Conservation (phyloP, 2,329 filamentous ascomycete genomes). For the Harringtonia lauricola region DNA sequence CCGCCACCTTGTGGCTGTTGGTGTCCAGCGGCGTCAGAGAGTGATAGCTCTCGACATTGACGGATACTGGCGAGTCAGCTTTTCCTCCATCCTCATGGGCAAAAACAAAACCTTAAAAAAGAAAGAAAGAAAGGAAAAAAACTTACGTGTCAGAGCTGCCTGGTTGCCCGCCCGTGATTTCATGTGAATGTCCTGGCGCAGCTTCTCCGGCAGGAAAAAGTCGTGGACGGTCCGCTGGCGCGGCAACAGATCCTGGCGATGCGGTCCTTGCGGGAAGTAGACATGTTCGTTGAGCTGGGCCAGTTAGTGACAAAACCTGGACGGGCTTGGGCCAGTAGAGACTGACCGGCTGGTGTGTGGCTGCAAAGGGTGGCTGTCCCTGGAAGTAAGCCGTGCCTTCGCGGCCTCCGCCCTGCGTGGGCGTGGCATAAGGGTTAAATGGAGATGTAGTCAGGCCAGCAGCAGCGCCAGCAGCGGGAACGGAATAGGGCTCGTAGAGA, state of each 20-base stretch:
- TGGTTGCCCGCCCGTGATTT: constrained; percentile 80
- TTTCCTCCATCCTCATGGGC: too few species aligned
- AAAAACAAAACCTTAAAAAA: not conserved
- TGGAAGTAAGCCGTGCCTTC: constrained; percentile 57
- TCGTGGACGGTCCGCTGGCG: constrained; percentile 85
- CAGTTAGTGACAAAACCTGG: not conserved
- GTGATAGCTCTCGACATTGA: constrained; percentile 71
- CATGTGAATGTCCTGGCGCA: constrained; percentile 81
- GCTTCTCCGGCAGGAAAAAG: constrained; percentile 79
- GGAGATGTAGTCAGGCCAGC: constrained; percentile 32
- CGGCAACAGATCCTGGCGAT: constrained; percentile 66
- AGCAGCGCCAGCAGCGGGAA: not conserved
- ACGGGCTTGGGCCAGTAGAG: not conserved
- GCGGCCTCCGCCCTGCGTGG: constrained; percentile 52
- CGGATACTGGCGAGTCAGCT: constrained; percentile 19
- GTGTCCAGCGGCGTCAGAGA: constrained; percentile 85
- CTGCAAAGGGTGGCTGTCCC: constrained; percentile 37
- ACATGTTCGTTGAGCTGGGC: constrained; percentile 74
- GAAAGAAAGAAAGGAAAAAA: not conserved
- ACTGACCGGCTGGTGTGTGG: constrained; percentile 49
- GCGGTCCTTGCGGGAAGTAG: constrained; percentile 79
- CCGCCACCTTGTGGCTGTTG: constrained; percentile 37
- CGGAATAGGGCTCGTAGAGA: constrained; percentile 6
- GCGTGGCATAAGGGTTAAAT: constrained; percentile 62
- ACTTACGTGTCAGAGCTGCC: constrained; percentile 52